Conservation (phyloP, 2,329 filamentous ascomycete species). For the Trichothecium roseum region DNA sequence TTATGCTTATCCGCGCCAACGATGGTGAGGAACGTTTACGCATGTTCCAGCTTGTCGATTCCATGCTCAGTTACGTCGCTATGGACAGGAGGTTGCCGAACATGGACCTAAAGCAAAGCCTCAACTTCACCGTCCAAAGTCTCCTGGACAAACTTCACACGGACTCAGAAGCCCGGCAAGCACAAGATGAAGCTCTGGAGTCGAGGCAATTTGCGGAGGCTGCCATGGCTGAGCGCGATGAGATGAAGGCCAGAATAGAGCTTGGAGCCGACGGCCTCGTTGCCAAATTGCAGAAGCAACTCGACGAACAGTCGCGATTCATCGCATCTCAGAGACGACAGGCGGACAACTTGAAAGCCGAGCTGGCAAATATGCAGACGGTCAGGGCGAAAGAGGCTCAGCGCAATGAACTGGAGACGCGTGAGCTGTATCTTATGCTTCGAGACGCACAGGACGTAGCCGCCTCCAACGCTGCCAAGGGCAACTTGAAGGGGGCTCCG, state of each 20-base stretch:
- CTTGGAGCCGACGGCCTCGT: slow-evolving; percentile 89
- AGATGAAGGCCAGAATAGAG: slow-evolving; percentile 81
- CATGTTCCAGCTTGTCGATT: slow-evolving; percentile 96
- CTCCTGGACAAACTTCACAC: slow-evolving; percentile 93
- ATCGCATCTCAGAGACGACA: slow-evolving; percentile 84
- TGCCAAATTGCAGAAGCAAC: slow-evolving; percentile 80
- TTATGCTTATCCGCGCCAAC: slow-evolving; percentile 84
- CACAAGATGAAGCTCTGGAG: slow-evolving; percentile 83
- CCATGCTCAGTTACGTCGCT: slow-evolving; percentile 98
- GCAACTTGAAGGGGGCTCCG: slow-evolving; percentile 30
- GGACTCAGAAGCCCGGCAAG: slow-evolving; percentile 86
- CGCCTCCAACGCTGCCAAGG: slow-evolving; percentile 65
- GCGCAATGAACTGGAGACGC: slow-evolving; percentile 87
- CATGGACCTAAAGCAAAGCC: slow-evolving; percentile 94
- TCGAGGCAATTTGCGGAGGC: slow-evolving; percentile 88
- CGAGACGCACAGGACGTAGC: slow-evolving; percentile 94
- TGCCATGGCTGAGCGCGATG: slow-evolving; percentile 91
- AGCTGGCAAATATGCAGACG: slow-evolving; percentile 77
- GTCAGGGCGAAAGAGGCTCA: slow-evolving; percentile 84
- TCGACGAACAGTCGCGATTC: slow-evolving; percentile 86
- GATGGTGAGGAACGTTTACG: slow-evolving; percentile 84
- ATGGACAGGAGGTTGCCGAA: slow-evolving; percentile 95
- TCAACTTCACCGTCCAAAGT: slow-evolving; percentile 95
- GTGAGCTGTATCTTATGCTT: slow-evolving; percentile 96
- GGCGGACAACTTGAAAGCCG: slow-evolving; percentile 78